These are phyloP conservation scores for Umbelopsis ramanniana DNA, from an alignment of 192 early-diverging fungal species.

Conservation along the genomic window DNA sequence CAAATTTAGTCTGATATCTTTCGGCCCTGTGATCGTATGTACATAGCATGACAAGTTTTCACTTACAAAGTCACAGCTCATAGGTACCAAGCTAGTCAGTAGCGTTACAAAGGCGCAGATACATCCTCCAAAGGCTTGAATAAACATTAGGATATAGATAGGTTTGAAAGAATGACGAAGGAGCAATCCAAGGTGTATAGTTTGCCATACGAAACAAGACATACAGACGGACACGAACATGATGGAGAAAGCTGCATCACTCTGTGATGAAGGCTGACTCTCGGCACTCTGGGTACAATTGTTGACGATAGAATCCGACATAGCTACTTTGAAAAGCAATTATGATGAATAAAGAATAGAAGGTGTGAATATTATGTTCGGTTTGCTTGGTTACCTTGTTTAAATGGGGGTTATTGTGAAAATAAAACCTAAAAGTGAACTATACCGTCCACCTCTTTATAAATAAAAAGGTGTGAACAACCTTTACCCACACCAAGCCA, in stretches of 20 bases:
- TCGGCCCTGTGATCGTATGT: too few species aligned
- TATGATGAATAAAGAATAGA: too few species aligned
- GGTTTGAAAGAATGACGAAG: conserved; percentile 28
- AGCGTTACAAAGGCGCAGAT: conserved; percentile 35
- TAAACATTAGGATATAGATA: conserved; percentile 28
- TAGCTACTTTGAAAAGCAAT: neutral
- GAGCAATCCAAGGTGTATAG: conserved; percentile 16
- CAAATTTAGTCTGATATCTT: too few species aligned
- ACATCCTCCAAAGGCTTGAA: conserved; percentile 30
- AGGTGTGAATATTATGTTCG: too few species aligned
- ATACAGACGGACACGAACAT: conserved; percentile 37
- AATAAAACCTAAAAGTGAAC: neutral
- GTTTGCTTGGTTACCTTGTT: too few species aligned
- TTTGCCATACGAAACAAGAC: conserved; percentile 39
- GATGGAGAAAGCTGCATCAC: conserved; percentile 28
- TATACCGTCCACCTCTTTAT: neutral
- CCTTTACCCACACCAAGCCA: neutral
- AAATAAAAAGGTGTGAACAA: too few species aligned
- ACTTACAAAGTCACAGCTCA: conserved; percentile 40
- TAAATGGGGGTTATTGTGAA: neutral
- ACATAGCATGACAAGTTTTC: neutral
- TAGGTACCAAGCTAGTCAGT: conserved; percentile 23
- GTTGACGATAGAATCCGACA: neutral
- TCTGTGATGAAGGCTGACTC: neutral
- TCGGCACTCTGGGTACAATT: neutral